phyloP scores from a whole-genome alignment of 306 rosid species.

The Prunus padus region DNA sequence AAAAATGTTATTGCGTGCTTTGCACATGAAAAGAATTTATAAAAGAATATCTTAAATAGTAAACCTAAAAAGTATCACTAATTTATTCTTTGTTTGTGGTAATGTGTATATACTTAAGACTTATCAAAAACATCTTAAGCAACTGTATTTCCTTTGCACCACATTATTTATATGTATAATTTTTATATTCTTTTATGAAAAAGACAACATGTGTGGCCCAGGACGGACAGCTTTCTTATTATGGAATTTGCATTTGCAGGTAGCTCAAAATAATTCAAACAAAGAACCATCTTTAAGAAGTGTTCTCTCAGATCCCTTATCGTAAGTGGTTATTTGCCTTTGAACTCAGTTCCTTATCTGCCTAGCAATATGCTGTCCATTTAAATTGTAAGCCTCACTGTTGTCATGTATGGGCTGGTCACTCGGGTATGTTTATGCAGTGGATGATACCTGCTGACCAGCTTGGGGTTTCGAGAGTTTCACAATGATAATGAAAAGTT shows the following conservation, averaged over 20 bases:
- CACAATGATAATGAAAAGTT: neutral
- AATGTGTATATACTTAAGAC: too few species aligned
- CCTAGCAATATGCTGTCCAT: neutral
- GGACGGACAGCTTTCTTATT: neutral
- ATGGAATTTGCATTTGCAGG: constrained; percentile 47
- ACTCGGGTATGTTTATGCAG: neutral
- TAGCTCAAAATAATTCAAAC: constrained; percentile 50
- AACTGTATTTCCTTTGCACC: neutral
- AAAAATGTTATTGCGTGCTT: neutral
- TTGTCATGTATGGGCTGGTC: neutral
- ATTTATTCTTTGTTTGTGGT: too few species aligned
- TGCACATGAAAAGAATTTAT: neutral
- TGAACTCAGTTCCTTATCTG: neutral
- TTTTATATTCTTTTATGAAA: neutral
- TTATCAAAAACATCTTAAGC: neutral
- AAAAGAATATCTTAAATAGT: neutral
- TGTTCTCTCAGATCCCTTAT: constrained; percentile 85
- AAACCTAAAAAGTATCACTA: neutral
- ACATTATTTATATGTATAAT: too few species aligned
- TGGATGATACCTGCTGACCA: neutral
- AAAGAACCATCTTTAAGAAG: constrained; percentile 85
- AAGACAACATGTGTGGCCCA: neutral
- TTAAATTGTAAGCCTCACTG: neutral
- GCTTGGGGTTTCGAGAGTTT: neutral
- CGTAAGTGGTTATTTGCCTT: constrained; percentile 61